Evolutionary conservation across 2,329 filamentous ascomycete species (phyloP), one percentile per base, ranked within the genome.

Genomic region (Penicillium oxalicum): DNA sequence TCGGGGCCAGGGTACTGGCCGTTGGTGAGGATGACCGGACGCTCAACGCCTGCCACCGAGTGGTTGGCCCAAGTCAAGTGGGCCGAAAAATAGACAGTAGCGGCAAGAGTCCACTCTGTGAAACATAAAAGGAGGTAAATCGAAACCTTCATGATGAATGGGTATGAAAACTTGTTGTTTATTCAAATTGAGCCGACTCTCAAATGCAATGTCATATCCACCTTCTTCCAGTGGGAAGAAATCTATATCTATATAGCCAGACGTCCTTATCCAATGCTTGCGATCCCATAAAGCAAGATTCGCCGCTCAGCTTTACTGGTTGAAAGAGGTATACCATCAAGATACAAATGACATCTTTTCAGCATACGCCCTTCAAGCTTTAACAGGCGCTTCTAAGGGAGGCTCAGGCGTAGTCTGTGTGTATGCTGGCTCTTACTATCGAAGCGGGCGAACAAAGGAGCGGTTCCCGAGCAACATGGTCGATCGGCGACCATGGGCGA

Each of bases 1-100:
- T 50, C 43, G 1, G 64, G 64, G 9, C 59, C 63, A 29, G 64
- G 64, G 24, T 60, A 59, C 13, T 63, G 61, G 0, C 61, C 60
- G 44, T 67, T 67, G 12, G 53, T 59, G 9, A 61, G 51, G 18
- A 65, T 64, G 5, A 57, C 49, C 29, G 55, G 58, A 40, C 61
- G 56, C 5, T 53, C 44, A 12, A 56, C 48, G 24, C 63, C 63
- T 25, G 61, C 59, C 11, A 62, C 53, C 3, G 48, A 54, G 24
- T 48, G 41, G n/a, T 58, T 51, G 3, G 56, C 55, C 57, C 60
- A 66, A 8, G 62, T 63, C 32, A 65, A 44, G 24, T 37, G 42
- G 24, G 54, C 40, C n/a, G 58, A 45, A 44, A 60, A 59, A 37
- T 51, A 51, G 2, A 58, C 53, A 1, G 53, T 54, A 8, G 49